These are phyloP conservation scores for Yamadazyma taylorii DNA, from an alignment of 1,139 yeast genomes.

Conservation along the genomic window DNA sequence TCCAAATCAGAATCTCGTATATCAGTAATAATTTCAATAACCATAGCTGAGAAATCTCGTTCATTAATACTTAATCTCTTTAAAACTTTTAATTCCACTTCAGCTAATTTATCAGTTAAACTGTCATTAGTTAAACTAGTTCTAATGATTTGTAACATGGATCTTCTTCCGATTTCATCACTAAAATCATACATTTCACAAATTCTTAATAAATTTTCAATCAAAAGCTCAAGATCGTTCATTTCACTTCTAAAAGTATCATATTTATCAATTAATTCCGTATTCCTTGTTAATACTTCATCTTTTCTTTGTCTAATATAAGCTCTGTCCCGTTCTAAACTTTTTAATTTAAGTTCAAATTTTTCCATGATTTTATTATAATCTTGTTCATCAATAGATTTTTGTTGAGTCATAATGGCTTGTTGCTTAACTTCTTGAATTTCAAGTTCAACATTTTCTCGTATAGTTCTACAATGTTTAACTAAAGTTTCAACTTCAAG, in stretches of 20 bases:
- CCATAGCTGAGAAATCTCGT: constrained; percentile 79
- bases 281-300: constrained; percentile 10
- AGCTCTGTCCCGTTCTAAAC: constrained; percentile 12
- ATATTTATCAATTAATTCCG: constrained; percentile 21
- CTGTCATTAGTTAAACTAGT: constrained; percentile 55
- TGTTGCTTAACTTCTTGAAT: constrained; percentile 4
- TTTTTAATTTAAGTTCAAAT: constrained; percentile 7
- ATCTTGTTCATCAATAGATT: constrained; percentile 4
- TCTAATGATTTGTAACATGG: constrained; percentile 73
- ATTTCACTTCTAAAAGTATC: constrained; percentile 31
- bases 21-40: constrained; percentile 85
- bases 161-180: constrained; percentile 89
- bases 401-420: constrained; percentile 1
- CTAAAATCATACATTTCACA: constrained; percentile 79
- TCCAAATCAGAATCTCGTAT: constrained; percentile 66
- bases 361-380: background rate
- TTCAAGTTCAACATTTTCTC: constrained; percentile 6
- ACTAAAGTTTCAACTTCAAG: constrained; percentile 11
- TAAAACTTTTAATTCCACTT: constrained; percentile 63
- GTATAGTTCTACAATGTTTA: constrained; percentile 1
- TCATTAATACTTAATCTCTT: constrained; percentile 74
- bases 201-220: constrained; percentile 69
- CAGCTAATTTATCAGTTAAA: constrained; percentile 53
- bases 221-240: constrained; percentile 68
- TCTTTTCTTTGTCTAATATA: constrained; percentile 9